Evolutionary conservation across 352 stramenopile species (phyloP).

Genomic region (Blastocystis hominis): DNA sequence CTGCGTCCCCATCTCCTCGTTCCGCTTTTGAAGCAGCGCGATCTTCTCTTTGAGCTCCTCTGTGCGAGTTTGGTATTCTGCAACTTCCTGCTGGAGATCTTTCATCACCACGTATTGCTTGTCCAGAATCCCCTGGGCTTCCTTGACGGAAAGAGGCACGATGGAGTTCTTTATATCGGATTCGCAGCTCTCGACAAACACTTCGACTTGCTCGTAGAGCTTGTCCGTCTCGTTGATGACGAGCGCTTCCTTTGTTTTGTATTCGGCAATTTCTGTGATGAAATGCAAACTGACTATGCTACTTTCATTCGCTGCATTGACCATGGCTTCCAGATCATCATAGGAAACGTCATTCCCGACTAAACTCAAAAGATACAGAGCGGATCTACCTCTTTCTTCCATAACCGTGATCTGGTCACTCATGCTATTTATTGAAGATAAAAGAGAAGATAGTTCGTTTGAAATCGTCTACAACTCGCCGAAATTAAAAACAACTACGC

Average conservation of each 20-base stretch:
- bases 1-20: not conserved
- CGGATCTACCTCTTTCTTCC: not conserved
- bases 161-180: slow-evolving; percentile 30
- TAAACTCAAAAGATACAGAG: not conserved
- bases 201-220: not conserved
- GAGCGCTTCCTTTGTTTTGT: not conserved
- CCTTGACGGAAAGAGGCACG: not conserved
- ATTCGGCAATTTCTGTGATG: slow-evolving; percentile 30
- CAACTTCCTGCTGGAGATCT: not conserved
- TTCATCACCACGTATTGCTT: slow-evolving; percentile 2
- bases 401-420: not conserved
- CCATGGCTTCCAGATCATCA: not conserved
- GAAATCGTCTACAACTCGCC: not conserved
- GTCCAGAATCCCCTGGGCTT: slow-evolving; percentile 7
- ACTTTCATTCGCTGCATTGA: slow-evolving; percentile 22
- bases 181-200: slow-evolving; percentile 4
- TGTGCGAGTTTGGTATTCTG: not conserved
- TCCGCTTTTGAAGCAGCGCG: not conserved
- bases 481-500: not conserved
- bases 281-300: not conserved
- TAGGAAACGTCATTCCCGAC: not conserved
- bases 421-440: slow-evolving; percentile 10
- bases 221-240: not conserved
- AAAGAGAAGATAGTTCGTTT: slow-evolving; percentile 12
- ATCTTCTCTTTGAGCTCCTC: not conserved